These are phyloP conservation scores for Exophiala alcalophila DNA, from an alignment of 2,329 filamentous ascomycete genomes.

Conservation along the genomic window DNA sequence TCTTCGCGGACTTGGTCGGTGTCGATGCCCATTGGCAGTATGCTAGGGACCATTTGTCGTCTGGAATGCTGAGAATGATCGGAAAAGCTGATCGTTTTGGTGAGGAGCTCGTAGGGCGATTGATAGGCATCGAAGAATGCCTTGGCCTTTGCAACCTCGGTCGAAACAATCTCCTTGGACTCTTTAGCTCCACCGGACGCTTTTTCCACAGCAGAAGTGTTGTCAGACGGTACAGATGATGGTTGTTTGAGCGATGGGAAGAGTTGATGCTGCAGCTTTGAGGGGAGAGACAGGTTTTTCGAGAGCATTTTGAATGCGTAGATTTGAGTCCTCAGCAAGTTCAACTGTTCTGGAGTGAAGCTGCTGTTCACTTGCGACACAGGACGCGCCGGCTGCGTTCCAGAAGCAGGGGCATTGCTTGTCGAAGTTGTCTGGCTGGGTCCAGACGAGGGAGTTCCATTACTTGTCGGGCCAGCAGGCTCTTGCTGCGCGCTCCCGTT, in stretches of 20 bases:
- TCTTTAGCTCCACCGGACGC: constrained; percentile 35
- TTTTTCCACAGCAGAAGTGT: constrained; percentile 37
- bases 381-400: constrained; percentile 30
- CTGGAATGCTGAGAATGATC: constrained; percentile 74
- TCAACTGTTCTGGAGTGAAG: constrained; percentile 76
- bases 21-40: constrained; percentile 86
- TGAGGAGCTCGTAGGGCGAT: constrained; percentile 63
- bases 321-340: constrained; percentile 78
- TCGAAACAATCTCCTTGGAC: constrained; percentile 30
- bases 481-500: constrained; percentile 38
- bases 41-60: constrained; percentile 76
- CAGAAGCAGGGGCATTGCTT: constrained; percentile 30
- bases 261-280: constrained; percentile 75
- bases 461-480: constrained; percentile 14
- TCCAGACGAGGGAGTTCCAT: constrained; percentile 33
- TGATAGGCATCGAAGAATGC: constrained; percentile 68
- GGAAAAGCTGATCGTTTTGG: constrained; percentile 67
- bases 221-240: constrained; percentile 33
- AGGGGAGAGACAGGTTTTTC: constrained; percentile 79
- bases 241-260: constrained; percentile 57
- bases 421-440: constrained; percentile 29
- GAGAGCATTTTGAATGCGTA: constrained; percentile 85
- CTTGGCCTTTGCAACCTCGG: constrained; percentile 33
- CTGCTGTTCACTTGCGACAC: constrained; percentile 44
- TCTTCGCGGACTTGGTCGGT: constrained; percentile 82